Conservation (phyloP, 2,329 filamentous ascomycete species). For the Calonectria fujianensis region DNA sequence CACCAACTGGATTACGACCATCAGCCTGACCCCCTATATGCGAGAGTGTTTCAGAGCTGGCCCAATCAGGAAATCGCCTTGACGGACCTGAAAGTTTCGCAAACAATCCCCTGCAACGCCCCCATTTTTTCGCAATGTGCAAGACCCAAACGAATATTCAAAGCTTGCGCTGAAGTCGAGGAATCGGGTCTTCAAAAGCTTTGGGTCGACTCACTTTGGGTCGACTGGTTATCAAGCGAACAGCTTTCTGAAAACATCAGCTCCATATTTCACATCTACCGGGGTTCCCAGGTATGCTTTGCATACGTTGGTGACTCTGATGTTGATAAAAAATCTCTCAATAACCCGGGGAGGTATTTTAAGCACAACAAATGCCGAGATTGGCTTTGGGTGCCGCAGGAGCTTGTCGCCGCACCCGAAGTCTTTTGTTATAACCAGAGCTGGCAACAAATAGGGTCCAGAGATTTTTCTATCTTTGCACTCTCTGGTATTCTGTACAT, state of each 20-base stretch:
- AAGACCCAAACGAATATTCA: background rate
- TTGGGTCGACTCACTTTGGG: conserved; percentile 1
- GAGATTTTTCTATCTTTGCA: background rate
- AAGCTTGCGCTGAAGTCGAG: background rate
- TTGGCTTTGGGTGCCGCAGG: conserved; percentile 8
- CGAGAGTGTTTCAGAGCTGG: background rate
- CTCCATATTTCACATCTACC: conserved; percentile 14
- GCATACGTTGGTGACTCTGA: background rate
- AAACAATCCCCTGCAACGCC: background rate
- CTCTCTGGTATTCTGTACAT: background rate
- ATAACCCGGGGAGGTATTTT: background rate
- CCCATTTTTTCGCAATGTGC: background rate
- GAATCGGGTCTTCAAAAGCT: background rate
- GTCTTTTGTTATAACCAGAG: background rate
- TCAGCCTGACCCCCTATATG: background rate
- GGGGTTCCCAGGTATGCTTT: background rate
- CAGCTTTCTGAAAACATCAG: conserved; percentile 1
- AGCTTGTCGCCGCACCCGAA: background rate
- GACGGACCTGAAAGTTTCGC: too few relatives aligned
- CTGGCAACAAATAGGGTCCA: conserved; percentile 3
- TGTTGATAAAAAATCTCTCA: too few relatives aligned
- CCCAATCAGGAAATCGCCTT: background rate
- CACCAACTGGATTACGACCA: background rate
- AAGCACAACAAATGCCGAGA: background rate
- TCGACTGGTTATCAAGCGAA: background rate